Evolutionary conservation across 1,139 yeast species (phyloP).

Genomic region (Candida tetrigidarum): DNA sequence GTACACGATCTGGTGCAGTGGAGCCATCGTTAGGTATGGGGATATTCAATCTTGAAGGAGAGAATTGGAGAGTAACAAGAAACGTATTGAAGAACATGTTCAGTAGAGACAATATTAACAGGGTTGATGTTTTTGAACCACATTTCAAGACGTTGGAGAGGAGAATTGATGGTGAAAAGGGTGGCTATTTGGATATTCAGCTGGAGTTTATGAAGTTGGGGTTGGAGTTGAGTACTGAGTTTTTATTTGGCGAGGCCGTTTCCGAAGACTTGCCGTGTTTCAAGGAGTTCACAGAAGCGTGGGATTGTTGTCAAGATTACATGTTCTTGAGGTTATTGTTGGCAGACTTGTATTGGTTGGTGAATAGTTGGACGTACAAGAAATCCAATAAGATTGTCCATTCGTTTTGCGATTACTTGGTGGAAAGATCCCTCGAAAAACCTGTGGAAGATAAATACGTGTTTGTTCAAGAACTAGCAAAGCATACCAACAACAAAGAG

Average conservation of each 20-base stretch:
- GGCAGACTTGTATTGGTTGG: slow-evolving; percentile 30
- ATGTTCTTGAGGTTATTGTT: slow-evolving; percentile 34
- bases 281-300: slow-evolving; percentile 33
- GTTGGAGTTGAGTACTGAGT: slow-evolving; percentile 46
- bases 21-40: slow-evolving; percentile 55
- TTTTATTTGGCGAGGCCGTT: slow-evolving; percentile 42
- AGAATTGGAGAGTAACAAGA: slow-evolving; percentile 59
- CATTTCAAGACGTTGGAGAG: slow-evolving; percentile 42
- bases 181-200: slow-evolving; percentile 36
- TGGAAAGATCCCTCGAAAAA: slow-evolving; percentile 35
- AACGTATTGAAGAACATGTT: slow-evolving; percentile 59
- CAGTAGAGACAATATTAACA: slow-evolving; percentile 53
- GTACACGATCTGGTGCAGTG: slow-evolving; percentile 43
- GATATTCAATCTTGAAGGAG: slow-evolving; percentile 57
- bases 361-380: slow-evolving; percentile 27
- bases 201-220: slow-evolving; percentile 40
- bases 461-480: slow-evolving; percentile 49
- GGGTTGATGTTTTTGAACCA: slow-evolving; percentile 45
- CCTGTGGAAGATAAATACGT: slow-evolving; percentile 29
- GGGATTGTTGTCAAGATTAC: slow-evolving; percentile 32
- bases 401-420: slow-evolving; percentile 31
- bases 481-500: slow-evolving; percentile 45
- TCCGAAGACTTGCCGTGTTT: slow-evolving; percentile 18
- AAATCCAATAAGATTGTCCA: slow-evolving; percentile 27
- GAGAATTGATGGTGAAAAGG: slow-evolving; percentile 29